Evolutionary conservation across 768 basidiomycete species (phyloP), one percentile per base, ranked within the genome.

Genomic region (Amanita pseudoporphyria): DNA sequence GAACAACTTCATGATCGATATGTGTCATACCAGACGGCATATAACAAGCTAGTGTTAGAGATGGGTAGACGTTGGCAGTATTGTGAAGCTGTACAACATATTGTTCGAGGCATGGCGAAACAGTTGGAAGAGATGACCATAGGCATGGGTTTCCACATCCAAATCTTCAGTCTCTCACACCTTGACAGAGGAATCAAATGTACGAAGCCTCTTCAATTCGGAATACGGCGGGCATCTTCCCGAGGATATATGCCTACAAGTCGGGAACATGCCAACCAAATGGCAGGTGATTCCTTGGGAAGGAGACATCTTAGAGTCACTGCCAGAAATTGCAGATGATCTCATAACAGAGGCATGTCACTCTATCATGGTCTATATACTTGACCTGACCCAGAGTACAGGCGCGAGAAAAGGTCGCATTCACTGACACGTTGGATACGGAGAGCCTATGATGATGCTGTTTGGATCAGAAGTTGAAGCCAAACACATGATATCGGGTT

Each of bases 201-300:
- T 76, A 10, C 76, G 89, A 32, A 72, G 74, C 41, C 73, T 72
- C 30, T 92, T 92, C 63, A 87, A 87, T 53, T 70, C 71, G 3
- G 81, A 82, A 40, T 80, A 90, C 44, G 88, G 87, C 0, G 71
- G 72, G 10, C 77, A 84, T 60, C 72, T 92, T 2, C 88, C 88
- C 0, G 76, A 82, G 54, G 89, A 92, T 55, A 72, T 92, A 33
- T 91, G 89, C 60, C 66, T 89, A 13, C 86, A 77, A 52, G 79
- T 90, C 46, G 78, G 76, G 54, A 85, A 89, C 60, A 63, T 75
- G 9, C 88, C 88, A 9, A 87, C 85, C 32, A 72, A 71, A 46
- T 88, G 83, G 81, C 77, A 83, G 52, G 71, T 88, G 10, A 60
- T 76, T 1, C 81, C 87, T 0, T 71, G 67, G 62, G 66, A 73